phyloP scores from a whole-genome alignment of 129 eudicot species.

The Centrapalus pauciflorus region DNA sequence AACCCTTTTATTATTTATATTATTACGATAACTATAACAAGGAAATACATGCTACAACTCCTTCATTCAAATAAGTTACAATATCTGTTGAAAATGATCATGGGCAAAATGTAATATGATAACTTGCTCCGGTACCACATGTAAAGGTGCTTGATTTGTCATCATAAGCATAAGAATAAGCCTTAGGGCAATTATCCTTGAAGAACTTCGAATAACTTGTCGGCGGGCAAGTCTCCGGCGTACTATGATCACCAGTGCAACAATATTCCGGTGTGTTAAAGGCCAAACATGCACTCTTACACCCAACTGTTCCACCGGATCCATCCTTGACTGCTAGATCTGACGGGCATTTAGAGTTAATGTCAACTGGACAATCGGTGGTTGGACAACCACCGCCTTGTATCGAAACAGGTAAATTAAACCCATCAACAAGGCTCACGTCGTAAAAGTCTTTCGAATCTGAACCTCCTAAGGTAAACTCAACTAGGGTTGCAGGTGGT shows the following conservation, averaged over 20 bases:
- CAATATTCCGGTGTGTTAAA: constrained; percentile 43
- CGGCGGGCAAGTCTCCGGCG: constrained; percentile 44
- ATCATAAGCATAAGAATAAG: constrained; percentile 64
- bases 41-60: too few species aligned
- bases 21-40: too few species aligned
- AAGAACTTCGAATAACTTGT: constrained; percentile 37
- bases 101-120: constrained; percentile 47
- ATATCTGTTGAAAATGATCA: not conserved
- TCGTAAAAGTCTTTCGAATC: constrained; percentile 38
- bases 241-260: constrained; percentile 34
- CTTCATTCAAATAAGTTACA: not conserved
- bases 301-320: constrained; percentile 37
- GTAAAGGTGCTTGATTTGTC: constrained; percentile 39
- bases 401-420: constrained; percentile 37
- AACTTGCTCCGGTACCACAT: constrained; percentile 33
- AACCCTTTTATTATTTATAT: too few species aligned
- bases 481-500: constrained; percentile 46
- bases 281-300: constrained; percentile 54
- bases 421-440: constrained; percentile 63
- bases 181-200: constrained; percentile 43
- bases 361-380: constrained; percentile 34
- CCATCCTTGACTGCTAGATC: constrained; percentile 31
- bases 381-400: constrained; percentile 22
- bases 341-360: constrained; percentile 35
- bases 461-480: constrained; percentile 34